phyloP scores from a whole-genome alignment of 2,329 filamentous ascomycete genomes.

The Pestalotiopsis fici region DNA sequence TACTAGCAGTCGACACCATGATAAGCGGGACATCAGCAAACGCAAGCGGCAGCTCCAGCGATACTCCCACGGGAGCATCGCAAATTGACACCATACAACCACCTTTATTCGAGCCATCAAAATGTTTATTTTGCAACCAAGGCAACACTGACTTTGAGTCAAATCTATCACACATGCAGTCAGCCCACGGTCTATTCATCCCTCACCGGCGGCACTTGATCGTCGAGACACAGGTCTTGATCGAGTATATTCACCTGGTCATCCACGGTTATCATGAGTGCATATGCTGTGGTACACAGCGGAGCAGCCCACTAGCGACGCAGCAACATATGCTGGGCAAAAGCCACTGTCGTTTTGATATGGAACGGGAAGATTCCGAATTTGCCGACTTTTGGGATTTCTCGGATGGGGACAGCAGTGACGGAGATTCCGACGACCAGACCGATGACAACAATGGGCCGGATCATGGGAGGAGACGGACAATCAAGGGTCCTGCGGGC shows the following conservation, averaged over 20 bases:
- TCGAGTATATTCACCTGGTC: constrained; percentile 49
- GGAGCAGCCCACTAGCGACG: constrained; percentile 41
- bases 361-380: constrained; percentile 21
- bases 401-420: background rate
- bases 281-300: constrained; percentile 47
- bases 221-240: constrained; percentile 47
- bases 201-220: constrained; percentile 37
- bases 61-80: constrained; percentile 21
- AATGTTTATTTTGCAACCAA: constrained; percentile 5
- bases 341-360: constrained; percentile 25
- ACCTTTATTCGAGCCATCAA: constrained; percentile 35
- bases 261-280: constrained; percentile 51
- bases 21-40: constrained; percentile 44
- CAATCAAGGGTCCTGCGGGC: background rate
- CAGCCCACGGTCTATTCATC: constrained; percentile 46
- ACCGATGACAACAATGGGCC: constrained; percentile 12
- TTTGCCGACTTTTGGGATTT: constrained; percentile 32
- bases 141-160: constrained; percentile 26
- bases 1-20: background rate
- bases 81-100: constrained; percentile 35
- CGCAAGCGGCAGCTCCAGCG: constrained; percentile 44
- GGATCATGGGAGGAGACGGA: background rate
- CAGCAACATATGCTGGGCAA: constrained; percentile 41
- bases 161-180: constrained; percentile 49
- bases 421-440: background rate